Base-by-base conservation (phyloP, 345 rosid genomes). In the Barbarea vulgaris region DNA sequence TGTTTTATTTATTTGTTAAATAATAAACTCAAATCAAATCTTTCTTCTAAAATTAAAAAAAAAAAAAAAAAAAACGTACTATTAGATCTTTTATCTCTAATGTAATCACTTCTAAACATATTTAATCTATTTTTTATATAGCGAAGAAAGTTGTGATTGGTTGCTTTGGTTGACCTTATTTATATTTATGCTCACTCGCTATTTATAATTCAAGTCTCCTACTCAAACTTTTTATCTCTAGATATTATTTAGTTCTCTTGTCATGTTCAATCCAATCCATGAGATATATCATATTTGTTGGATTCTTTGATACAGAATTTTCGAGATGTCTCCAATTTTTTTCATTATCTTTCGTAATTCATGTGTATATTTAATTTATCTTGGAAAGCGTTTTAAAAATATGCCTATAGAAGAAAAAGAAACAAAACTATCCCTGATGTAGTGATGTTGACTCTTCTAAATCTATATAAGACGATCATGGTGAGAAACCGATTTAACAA, bases 181-280 rank as follows among this genome's bases (percentile, higher is more conserved):
- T 41, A 33, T 31, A 42, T 55, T 9, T 72, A 52, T 62, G 30
- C 17, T 63, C 31, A 39, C 28, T 4, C 37, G 48, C 11, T 64
- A 65, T 22, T 22, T 65, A 57, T 47, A 47, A 9, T 57, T 55
- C 11, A 37, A 14, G 30, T 59, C 44, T 67, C 59, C 65, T 66
- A 48, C 51, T 75, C 36, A 24, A 67, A 46, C 39, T 52, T 68
- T 51, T 69, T 24, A 55, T 60, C 39, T 58, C 48, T 68, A 76
- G 50, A 60, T 61, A 61, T 36, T 58, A 14, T 47, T 47, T 66
- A 67, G 33, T 67, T 75, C 67, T 57, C 53, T 36, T 33, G 14
- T 61, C 79, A 68, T 52, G 74, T 76, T 68, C 69, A 68, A 60
- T 76, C 44, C 65, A 63, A 70, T 69, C 76, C 75, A 63, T 58